phyloP scores from a whole-genome alignment of 257 asterid genomes.

The Fraxinus cuspidata region DNA sequence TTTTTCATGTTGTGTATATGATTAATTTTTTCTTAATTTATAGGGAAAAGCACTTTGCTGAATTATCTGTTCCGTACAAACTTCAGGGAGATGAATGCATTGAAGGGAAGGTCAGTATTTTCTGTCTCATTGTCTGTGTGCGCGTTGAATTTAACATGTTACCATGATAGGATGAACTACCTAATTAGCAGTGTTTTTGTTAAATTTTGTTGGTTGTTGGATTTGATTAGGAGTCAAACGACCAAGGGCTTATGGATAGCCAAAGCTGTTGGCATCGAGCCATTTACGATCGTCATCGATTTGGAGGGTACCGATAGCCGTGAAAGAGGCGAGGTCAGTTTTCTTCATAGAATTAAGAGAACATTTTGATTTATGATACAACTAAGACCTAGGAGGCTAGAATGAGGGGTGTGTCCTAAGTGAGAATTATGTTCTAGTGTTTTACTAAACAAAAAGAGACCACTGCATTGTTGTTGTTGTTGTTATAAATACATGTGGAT shows the following conservation, averaged over 20 bases:
- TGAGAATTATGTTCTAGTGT: neutral
- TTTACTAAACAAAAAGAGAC: neutral
- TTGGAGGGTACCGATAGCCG: slow-evolving; percentile 70
- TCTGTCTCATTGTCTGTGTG: neutral
- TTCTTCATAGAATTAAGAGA: neutral
- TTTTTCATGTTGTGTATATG: neutral
- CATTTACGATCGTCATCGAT: slow-evolving; percentile 52
- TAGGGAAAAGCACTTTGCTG: slow-evolving; percentile 51
- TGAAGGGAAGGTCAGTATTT: slow-evolving; percentile 35
- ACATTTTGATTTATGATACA: neutral
- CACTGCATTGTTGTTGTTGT: neutral
- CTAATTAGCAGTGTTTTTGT: neutral
- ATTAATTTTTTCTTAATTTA: slow-evolving; percentile 1
- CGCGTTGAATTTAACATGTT: slow-evolving; percentile 1
- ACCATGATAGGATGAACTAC: neutral
- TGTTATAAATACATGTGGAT: neutral
- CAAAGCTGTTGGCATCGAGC: slow-evolving; percentile 47
- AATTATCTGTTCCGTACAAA: slow-evolving; percentile 44
- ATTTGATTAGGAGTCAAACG: slow-evolving; percentile 40
- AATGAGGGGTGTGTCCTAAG: neutral
- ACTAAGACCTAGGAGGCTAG: neutral
- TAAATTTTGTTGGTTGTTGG: slow-evolving; percentile 3
- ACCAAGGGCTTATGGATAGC: slow-evolving; percentile 67
- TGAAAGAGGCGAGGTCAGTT: slow-evolving; percentile 62
- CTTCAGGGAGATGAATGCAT: slow-evolving; percentile 51